phyloP scores from a whole-genome alignment of 164 flowering plant genomes.

The Brasenia schreberi region DNA sequence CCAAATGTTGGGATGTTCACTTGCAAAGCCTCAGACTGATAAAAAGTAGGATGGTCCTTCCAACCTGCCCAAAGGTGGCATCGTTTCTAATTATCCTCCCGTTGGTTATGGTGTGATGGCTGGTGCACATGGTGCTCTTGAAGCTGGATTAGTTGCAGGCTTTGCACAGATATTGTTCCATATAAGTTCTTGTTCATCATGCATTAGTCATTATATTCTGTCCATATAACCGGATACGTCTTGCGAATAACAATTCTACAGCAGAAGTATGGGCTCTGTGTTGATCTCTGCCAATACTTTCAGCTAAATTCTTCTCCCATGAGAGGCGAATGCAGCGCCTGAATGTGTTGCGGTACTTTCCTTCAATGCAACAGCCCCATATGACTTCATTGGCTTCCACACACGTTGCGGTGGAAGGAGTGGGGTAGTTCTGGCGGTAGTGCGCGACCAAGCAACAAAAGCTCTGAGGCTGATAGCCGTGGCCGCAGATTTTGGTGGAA shows the following conservation, averaged over 20 bases:
- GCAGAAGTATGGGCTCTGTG: neutral
- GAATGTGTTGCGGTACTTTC: neutral
- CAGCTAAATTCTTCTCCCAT: neutral
- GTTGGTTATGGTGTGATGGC: slow-evolving; percentile 58
- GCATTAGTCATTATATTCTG: neutral
- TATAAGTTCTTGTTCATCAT: neutral
- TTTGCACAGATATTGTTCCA: slow-evolving; percentile 32
- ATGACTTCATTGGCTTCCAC: slow-evolving; percentile 1
- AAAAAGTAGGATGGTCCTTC: slow-evolving; percentile 39
- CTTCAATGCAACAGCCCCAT: slow-evolving; percentile 10
- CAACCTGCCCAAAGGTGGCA: slow-evolving; percentile 33
- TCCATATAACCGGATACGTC: slow-evolving; percentile 49
- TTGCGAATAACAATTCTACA: slow-evolving; percentile 34
- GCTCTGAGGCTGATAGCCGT: slow-evolving; percentile 5
- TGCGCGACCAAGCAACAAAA: slow-evolving; percentile 7
- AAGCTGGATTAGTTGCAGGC: slow-evolving; percentile 47
- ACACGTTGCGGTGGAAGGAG: slow-evolving; percentile 3
- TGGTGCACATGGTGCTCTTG: slow-evolving; percentile 40
- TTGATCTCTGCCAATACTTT: neutral
- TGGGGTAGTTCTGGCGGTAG: neutral
- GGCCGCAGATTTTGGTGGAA: slow-evolving; percentile 7
- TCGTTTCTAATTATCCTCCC: slow-evolving; percentile 44
- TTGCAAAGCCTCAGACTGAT: slow-evolving; percentile 83
- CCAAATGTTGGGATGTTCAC: slow-evolving; percentile 72
- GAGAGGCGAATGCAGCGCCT: no score